phyloP scores from a whole-genome alignment of 306 rosid genomes.

The Heteromeles arbutifolia region DNA sequence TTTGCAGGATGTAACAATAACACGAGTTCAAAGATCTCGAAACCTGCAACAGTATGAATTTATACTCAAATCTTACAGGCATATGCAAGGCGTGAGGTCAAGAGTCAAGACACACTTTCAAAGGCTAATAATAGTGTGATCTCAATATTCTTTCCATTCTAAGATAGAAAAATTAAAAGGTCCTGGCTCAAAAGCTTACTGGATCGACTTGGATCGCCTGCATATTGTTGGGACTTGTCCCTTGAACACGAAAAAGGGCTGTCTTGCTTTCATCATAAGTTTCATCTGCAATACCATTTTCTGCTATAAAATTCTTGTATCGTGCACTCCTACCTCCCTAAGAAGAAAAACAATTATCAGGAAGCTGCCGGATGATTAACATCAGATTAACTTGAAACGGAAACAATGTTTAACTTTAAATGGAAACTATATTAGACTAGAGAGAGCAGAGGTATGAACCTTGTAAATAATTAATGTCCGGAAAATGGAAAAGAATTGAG shows the following conservation, averaged over 20 bases:
- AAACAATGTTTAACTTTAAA: conserved; percentile 9
- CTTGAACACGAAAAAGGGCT: conserved; percentile 85
- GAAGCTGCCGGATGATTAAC: conserved; percentile 7
- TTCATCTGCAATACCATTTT: conserved; percentile 49
- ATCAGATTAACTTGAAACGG: conserved; percentile 1
- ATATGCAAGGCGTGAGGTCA: not conserved
- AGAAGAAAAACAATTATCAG: conserved; percentile 4
- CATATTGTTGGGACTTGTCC: conserved; percentile 65
- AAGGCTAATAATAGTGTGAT: not conserved
- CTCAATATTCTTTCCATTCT: not conserved
- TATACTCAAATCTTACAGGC: not conserved
- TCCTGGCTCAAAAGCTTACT: conserved; percentile 37
- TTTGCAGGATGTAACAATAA: conserved; percentile 80
- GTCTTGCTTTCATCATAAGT: conserved; percentile 50
- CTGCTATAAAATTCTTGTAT: conserved; percentile 58
- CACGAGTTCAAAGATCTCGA: conserved; percentile 83
- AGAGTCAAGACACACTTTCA: not conserved
- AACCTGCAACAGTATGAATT: conserved; percentile 47
- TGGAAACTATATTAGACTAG: conserved; percentile 4
- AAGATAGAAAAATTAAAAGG: not conserved
- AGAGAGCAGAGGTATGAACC: conserved; percentile 34
- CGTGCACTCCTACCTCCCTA: conserved; percentile 77
- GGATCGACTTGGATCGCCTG: conserved; percentile 87
- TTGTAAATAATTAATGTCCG: conserved; percentile 60
- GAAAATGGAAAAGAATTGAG: conserved; percentile 72